These are phyloP conservation scores for Metschnikowia kofuensis DNA, from an alignment of 805 yeast species.

Conservation along the genomic window DNA sequence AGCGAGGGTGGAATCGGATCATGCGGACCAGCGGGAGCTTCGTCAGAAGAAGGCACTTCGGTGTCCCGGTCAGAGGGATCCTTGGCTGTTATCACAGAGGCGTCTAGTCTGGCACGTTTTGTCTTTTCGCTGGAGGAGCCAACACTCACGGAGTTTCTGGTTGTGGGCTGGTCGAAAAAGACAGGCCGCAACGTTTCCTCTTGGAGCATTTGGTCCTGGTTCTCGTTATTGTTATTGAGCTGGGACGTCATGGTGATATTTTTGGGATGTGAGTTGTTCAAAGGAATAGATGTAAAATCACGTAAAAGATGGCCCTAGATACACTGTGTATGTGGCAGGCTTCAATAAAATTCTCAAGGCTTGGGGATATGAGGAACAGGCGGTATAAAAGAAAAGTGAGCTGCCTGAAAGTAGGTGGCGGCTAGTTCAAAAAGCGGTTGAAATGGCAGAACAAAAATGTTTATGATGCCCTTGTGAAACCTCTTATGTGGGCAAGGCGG, in stretches of 20 bases:
- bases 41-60: constrained; percentile 9
- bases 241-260: constrained; percentile 26
- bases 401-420: background rate
- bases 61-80: constrained; percentile 13
- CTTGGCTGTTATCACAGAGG: constrained; percentile 14
- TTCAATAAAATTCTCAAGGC: too few species aligned
- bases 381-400: background rate
- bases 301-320: background rate
- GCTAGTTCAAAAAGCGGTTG: background rate
- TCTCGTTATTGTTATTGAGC: constrained; percentile 29
- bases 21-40: constrained; percentile 8
- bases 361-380: background rate
- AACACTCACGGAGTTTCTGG: constrained; percentile 16
- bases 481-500: too few species aligned
- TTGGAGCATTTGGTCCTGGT: constrained; percentile 31
- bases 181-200: constrained; percentile 33
- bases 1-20: constrained; percentile 10
- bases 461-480: background rate
- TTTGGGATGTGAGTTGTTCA: too few species aligned
- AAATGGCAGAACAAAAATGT: constrained; percentile 3
- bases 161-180: constrained; percentile 27
- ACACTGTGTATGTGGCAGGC: background rate
- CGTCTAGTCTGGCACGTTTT: constrained; percentile 17
- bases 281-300: too few species aligned
- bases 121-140: constrained; percentile 14